Evolutionary conservation across 805 yeast species (phyloP), one percentile per base, ranked within the genome.

Genomic region (Jamesozyma piceae): DNA sequence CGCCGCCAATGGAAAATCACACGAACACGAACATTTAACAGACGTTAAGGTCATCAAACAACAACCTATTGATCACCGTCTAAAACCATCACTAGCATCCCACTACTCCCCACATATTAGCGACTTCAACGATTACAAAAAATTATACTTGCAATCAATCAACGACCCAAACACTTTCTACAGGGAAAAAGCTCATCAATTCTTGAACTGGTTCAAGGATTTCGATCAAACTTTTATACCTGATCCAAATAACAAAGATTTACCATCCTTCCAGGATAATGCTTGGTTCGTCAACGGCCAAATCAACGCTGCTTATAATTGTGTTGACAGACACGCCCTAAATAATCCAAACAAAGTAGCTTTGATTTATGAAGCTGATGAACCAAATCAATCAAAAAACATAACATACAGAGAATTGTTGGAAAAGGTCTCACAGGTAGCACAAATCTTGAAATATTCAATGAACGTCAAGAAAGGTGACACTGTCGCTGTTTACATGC

Each of bases 251-350:
- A 33, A 54, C 63, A 64, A 54, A 3, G 59, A 55, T 10, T 53
- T 45, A 53, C 64, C 56, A 52, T 64, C 57, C 63, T 72, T 46
- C 61, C 72, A 49, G 66, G 72, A 42, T 75, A 77, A 62, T 62
- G 75, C 85, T 28, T 84, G 92, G 92, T 84, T 84, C 60, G 63
- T 82, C 26, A 82, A 80, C 44, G 94, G 94, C 48, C 78, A 82
- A 59, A 67, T 84, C 58, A 84, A 84, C 56, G 94, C 94, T 15
- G 74, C 79, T 40, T 84, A 77, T 67, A 84, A 84, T 63, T 77
- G 85, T 72, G 84, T 84, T 42, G 95, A 84, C 64, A 74, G 92
- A 63, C 83, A 82, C 63, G 94, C 95, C 1, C 68, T 78, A 43
- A 62, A 68, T 31, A 73, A 73, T 57, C 95, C 95, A 19, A 66